These are phyloP conservation scores for Colletotrichum horii DNA, from an alignment of 2,329 filamentous ascomycete genomes.

Conservation along the genomic window DNA sequence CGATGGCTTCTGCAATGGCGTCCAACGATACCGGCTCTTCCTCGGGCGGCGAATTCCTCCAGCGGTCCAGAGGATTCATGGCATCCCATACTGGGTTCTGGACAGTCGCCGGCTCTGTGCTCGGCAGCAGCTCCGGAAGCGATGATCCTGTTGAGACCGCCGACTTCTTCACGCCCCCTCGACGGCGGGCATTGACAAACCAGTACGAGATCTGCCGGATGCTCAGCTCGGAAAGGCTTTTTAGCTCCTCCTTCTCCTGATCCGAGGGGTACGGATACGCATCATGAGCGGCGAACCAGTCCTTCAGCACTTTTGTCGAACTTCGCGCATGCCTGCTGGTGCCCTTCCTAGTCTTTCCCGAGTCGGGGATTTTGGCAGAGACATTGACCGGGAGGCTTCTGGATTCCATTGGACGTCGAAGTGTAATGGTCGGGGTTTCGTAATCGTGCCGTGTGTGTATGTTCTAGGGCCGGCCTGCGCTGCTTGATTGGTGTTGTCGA, in stretches of 20 bases:
- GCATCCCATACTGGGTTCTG: background rate
- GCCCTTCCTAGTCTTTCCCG: background rate
- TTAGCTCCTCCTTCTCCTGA: background rate
- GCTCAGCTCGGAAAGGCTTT: background rate
- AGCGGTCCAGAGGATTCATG: background rate
- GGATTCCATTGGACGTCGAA: background rate
- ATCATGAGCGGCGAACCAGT: background rate
- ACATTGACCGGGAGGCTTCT: background rate
- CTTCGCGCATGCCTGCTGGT: background rate
- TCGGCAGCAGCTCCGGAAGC: background rate
- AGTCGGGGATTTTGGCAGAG: background rate
- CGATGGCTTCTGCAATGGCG: background rate
- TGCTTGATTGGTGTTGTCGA: too few species aligned
- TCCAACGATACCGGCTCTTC: background rate
- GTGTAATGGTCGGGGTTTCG: too few species aligned
- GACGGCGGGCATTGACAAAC: background rate
- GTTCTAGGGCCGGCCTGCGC: too few species aligned
- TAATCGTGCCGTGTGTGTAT: too few species aligned
- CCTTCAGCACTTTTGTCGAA: background rate
- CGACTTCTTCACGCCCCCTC: background rate
- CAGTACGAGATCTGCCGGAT: background rate
- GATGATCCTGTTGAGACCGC: fast-evolving
- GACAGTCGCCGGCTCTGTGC: background rate
- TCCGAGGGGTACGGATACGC: background rate
- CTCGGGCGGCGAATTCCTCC: background rate